Base-by-base conservation (phyloP, 2,329 filamentous ascomycete species). In the Alternaria alternata region DNA sequence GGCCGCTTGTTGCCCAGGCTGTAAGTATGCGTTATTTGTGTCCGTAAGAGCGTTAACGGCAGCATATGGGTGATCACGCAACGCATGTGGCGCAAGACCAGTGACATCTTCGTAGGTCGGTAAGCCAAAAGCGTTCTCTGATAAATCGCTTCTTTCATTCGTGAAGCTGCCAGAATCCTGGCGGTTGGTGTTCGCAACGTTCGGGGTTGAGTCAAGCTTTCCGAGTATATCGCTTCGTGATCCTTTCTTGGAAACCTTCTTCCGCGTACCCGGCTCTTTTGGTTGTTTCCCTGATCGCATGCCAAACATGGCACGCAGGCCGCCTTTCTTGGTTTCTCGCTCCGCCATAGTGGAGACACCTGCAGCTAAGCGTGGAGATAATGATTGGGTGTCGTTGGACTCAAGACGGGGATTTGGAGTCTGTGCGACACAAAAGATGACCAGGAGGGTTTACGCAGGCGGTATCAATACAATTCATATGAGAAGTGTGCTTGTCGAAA, bases 91-190 rank as follows among this genome's bases (percentile, higher is more conserved):
- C 12, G 62, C 14, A 43, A 62, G 42, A 3, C 57, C 54, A 28
- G 59, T 54, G 18, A 48, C 39, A 44, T 67, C 59, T 11, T 65
- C 58, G 22, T 67, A 69, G 16, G 59, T 51, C 26, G 63, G 67
- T 41, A 59, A 57, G 9, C 55, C 43, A 20, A 51, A 51, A 12
- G 49, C 59, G 39, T 51, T 54, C 36, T 44, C 60, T n/a, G 52
- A 56, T 4, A 51, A 42, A 22, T 66, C 61, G 47, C 60, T 66
- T 36, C 62, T 68, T 47, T 65, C 62, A 34, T 62, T 64, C 9
- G 62, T 68, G 32, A 70, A 72, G 57, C 67, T 72, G 7, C 69
- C 67, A 12, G 68, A 72, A 43, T 71, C 67, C 61, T 71, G 69
- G 39, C 68, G 69, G 22, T 55, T 43, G 18, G 62, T 30, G 60